Evolutionary conservation across 805 yeast species (phyloP), one percentile per base, ranked within the genome.

Genomic region (Candida tibetensis): DNA sequence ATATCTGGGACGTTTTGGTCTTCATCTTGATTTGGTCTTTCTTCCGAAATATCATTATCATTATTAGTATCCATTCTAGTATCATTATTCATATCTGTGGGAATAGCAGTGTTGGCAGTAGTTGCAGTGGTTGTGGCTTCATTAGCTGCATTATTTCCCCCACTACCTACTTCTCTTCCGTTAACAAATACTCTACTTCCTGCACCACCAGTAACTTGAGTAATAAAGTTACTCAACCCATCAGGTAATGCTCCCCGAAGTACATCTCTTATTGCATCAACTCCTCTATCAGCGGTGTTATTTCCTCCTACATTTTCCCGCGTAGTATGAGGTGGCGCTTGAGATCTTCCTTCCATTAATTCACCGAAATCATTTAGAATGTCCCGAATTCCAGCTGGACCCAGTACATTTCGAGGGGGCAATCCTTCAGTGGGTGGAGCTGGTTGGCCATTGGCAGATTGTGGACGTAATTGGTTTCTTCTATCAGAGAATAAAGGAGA

Each of bases 301-400:
- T n/a, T 12, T 7, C 28, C 30, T 14, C 27, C 25, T 7, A 17
- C 15, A 17, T 15, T 29, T 27, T 8, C 30, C 21, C 23, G 19
- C 16, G 30, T 21, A 12, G n/a, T 9, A 17, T 26, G 27, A 28
- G 37, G 5, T 3, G 26, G 16, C 12, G 21, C 17, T 21, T 4
- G 34, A 16, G 21, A 15, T 17, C 29, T 32, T 4, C 52, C 49
- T 30, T 53, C 57, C 36, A 55, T 42, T 17, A 53, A 34, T 19
- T 47, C 53, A 2, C 60, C 60, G 36, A 55, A 44, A 23, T 52
- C 51, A 36, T 55, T 55, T 21, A 55, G 35, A 13, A 55, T 37
- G 14, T 48, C 50, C n/a, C 57, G 37, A 14, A 52, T 42, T 10
- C 44, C 44, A 4, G 31, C 36, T 6, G 13, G 32, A 15, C n/a